Evolutionary conservation across 2,329 filamentous ascomycete genomes (phyloP), one percentile per base, ranked within the genome.

Genomic region (Aspergillus ochraceus): DNA sequence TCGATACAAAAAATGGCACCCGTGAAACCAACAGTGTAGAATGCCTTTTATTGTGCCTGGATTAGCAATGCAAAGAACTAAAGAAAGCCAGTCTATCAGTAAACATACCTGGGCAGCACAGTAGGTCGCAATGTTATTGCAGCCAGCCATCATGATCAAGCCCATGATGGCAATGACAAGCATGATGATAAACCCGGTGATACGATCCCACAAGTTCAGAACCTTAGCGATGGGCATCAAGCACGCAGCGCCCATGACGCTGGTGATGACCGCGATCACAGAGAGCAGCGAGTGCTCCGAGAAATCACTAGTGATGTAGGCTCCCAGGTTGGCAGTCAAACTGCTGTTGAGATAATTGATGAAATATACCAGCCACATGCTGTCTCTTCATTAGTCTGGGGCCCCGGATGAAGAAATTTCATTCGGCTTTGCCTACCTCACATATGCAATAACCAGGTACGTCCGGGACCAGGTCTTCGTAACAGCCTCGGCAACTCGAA

Each of bases 141-240:
- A 88, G 2, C 77, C 78, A 4, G 88, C 88, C 76, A 88, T 87
- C 75, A 90, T 80, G 63, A 87, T 77, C 47, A 88, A 74, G n/a
- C 82, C 81, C 0, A 81, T 60, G 0, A 80, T 78, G 64, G 78
- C 77, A 53, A 82, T 68, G 5, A 74, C 54, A 0, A 83, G 66
- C 73, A 83, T 83, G 42, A 84, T 45, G 1, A 79, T 59, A 61
- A 86, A 81, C 19, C 84, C 86, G 64, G 86, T 79, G 1, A 84
- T 79, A 29, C 86, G 83, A 30, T 85, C 87, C 81, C 83, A 88
- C 36, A 86, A 75, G 70, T 89, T 83, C 56, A 88, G 76, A 14
- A 87, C 76, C 71, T 88, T 88, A 55, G 86, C 85, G 26, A 86
- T 77, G 0, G 86, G 83, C n/a, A 89, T 78, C 67, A 84, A 85